These are phyloP conservation scores for Pyrenophora tritici-repentis DNA, from an alignment of 2,329 filamentous ascomycete species.

Conservation along the genomic window DNA sequence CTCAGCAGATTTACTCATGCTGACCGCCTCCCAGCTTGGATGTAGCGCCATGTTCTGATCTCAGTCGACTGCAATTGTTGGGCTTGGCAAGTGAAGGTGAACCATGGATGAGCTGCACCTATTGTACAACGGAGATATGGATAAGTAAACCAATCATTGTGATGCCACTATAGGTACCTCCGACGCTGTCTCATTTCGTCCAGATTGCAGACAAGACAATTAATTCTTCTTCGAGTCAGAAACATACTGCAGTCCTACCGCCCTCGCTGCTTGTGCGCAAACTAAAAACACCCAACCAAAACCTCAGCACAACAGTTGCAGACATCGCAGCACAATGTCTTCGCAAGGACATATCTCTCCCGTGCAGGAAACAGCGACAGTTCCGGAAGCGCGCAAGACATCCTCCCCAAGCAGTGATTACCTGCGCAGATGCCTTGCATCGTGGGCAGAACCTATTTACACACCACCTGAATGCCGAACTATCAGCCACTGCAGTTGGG, in stretches of 20 bases:
- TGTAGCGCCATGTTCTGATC: background rate
- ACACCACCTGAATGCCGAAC: slow-evolving; percentile 21
- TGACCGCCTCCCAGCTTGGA: background rate
- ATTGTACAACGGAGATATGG: background rate
- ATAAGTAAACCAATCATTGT: slow-evolving; percentile 13
- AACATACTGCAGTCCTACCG: too few species aligned
- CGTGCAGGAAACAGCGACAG: background rate
- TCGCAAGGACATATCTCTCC: slow-evolving; percentile 16
- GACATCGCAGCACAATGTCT: slow-evolving; percentile 6
- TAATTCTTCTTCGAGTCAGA: too few species aligned
- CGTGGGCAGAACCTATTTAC: slow-evolving; percentile 13
- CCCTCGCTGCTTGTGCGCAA: too few species aligned
- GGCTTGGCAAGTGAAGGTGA: slow-evolving; percentile 1
- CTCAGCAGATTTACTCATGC: too few species aligned
- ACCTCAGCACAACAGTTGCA: too few species aligned
- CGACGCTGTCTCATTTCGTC: slow-evolving; percentile 8
- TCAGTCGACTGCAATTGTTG: slow-evolving; percentile 1
- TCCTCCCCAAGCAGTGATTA: background rate
- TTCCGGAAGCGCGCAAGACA: background rate
- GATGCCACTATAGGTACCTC: slow-evolving; percentile 5
- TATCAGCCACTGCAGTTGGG: slow-evolving; percentile 29
- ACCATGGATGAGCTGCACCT: background rate
- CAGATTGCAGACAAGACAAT: background rate
- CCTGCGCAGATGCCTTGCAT: slow-evolving; percentile 17
- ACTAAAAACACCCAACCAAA: too few species aligned